Base-by-base conservation (phyloP, 257 asterid species). In the Solanum corneliomulleri region DNA sequence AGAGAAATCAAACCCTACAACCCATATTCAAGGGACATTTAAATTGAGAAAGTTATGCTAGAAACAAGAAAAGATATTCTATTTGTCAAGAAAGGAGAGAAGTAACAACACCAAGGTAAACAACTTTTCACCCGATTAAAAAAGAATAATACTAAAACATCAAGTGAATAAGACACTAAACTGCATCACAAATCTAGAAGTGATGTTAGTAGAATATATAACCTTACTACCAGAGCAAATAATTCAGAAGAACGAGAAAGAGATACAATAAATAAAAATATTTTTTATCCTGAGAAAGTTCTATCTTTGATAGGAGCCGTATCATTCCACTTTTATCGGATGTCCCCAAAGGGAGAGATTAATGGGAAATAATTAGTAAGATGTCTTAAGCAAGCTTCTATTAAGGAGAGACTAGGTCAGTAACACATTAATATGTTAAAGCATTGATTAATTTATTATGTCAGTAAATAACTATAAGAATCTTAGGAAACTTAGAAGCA, bases 1-100 rank as follows among this genome's bases (percentile, higher is more conserved):
- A 97, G 97, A 91, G 96, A 91, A 86, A 90, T 49, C 90, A 93
- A 89, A 87, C 92, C 92, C 99, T 97, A 94, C 87, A 88, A 89
- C 64, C 74, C 62, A 90, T 27, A 88, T 88, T 64, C 68, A 80
- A 27, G 47, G 44, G 16, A 47, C 68, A 80, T 80, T 44, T 25
- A 47, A 47, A 47, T 47, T 80, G 85, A 16, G 27, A 80, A 80
- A 80, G 68, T 29, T 80, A 9, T 29, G 68, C 29, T 10, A 29
- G 37, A n/a, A 80, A 45, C 27, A 47, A 80, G 27, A 80, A 80
- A 27, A 47, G 66, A 47, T 29, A 80, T 80, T 80, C 84, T 80
- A 27, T 10, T 80, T n/a, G 11, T 80, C 84, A 80, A 80, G 84
- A 80, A 47, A 27, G 18, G 64, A 80, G 66, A 80, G 18, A 27